Conservation (phyloP, 257 asterid species). For the Gardenia jasminoides region DNA sequence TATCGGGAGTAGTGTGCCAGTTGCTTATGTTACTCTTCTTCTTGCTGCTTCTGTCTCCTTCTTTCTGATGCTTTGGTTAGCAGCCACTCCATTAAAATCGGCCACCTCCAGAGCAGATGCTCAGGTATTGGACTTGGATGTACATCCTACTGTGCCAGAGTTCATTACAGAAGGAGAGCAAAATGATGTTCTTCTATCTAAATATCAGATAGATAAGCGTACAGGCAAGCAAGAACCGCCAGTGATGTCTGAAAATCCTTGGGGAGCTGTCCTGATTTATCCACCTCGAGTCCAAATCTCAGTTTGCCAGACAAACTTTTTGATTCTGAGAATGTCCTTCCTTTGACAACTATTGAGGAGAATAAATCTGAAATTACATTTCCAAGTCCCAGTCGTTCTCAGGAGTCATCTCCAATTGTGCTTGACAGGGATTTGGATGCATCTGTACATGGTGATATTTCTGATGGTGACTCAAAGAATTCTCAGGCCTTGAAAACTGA, state of each 20-base stretch:
- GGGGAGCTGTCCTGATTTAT: slow-evolving; percentile 33
- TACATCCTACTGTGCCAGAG: slow-evolving; percentile 25
- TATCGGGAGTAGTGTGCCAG: slow-evolving; percentile 54
- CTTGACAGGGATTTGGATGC: slow-evolving; percentile 30
- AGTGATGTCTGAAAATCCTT: slow-evolving; percentile 35
- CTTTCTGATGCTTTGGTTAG: slow-evolving; percentile 79
- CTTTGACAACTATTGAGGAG: slow-evolving; percentile 48
- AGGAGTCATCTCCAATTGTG: slow-evolving; percentile 32
- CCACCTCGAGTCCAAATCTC: slow-evolving; percentile 35
- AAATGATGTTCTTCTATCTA: slow-evolving; percentile 35
- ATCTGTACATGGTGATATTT: slow-evolving; percentile 28
- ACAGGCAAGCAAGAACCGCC: slow-evolving; percentile 38
- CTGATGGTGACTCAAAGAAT: slow-evolving; percentile 37
- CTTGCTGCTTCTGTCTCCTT: slow-evolving; percentile 55
- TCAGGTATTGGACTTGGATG: slow-evolving; percentile 48
- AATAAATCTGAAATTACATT: slow-evolving; percentile 41
- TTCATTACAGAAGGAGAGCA: slow-evolving; percentile 34
- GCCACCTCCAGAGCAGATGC: slow-evolving; percentile 52
- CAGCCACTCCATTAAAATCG: slow-evolving; percentile 82
- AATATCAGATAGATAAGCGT: slow-evolving; percentile 37
- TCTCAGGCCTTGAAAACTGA: slow-evolving; percentile 27
- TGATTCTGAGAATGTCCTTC: slow-evolving; percentile 44
- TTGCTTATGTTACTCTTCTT: slow-evolving; percentile 65
- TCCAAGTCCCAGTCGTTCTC: slow-evolving; percentile 30
- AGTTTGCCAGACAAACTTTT: slow-evolving; percentile 59